phyloP scores from a whole-genome alignment of 2,329 filamentous ascomycete species.

The Sclerotinia sclerotiorum region DNA sequence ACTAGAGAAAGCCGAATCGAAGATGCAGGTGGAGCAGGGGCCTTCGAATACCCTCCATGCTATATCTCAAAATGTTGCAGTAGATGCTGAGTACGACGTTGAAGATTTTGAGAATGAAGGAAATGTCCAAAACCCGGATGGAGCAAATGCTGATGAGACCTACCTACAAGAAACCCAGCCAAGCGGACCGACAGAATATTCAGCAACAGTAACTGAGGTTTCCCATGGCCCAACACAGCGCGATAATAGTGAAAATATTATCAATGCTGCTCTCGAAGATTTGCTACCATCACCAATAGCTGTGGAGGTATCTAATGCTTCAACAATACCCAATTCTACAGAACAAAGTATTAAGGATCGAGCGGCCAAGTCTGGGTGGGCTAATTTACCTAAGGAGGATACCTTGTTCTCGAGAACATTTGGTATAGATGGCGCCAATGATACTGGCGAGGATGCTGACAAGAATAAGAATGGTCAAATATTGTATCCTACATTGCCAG shows the following conservation, averaged over 20 bases:
- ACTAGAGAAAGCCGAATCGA: background rate
- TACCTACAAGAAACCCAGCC: background rate
- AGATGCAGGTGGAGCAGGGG: background rate
- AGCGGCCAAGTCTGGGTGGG: constrained; percentile 19
- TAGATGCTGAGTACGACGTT: background rate
- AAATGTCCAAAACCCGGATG: background rate
- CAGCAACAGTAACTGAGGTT: background rate
- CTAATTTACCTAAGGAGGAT: background rate
- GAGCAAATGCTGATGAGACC: background rate
- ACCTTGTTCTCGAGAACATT: constrained; percentile 18
- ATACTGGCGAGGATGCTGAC: constrained; percentile 14
- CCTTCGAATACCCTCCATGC: background rate
- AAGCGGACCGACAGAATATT: background rate
- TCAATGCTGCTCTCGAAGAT: background rate
- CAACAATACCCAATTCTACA: background rate
- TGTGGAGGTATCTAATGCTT: background rate
- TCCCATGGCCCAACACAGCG: background rate
- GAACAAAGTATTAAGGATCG: constrained; percentile 5
- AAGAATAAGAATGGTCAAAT: background rate
- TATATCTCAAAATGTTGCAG: background rate
- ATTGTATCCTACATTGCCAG: background rate
- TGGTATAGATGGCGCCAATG: constrained; percentile 20
- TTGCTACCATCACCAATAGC: background rate
- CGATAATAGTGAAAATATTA: background rate
- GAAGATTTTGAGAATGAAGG: background rate